A percentile compares a stretch with the other conserved stretches of the same genome.
These are phyloP conservation scores for Botrytis sinoallii DNA, from an alignment of 2,329 filamentous ascomycete species.

Conservation along the genomic window DNA sequence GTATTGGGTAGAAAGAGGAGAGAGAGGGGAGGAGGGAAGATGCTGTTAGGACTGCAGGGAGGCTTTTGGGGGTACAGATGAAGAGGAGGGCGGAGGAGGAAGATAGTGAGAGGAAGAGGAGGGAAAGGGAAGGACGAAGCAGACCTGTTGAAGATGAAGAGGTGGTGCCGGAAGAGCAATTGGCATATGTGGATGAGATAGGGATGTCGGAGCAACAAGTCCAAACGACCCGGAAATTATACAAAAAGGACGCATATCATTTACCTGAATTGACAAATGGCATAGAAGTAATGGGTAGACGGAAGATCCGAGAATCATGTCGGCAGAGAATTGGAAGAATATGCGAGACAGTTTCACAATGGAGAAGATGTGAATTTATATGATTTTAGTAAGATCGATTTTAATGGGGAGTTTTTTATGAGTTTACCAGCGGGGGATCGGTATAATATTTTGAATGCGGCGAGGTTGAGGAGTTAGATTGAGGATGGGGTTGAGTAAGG, in stretches of 20 bases:
- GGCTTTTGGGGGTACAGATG: conserved; percentile 90
- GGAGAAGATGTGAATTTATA: conserved; percentile 91
- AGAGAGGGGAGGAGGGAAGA: conserved; percentile 88
- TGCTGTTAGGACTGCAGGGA: conserved; percentile 86
- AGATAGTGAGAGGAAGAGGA: conserved; percentile 56
- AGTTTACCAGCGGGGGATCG: conserved; percentile 85
- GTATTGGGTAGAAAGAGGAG: conserved; percentile 74
- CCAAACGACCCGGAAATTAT: conserved; percentile 71
- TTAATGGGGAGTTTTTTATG: conserved; percentile 91
- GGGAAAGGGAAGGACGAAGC: conserved; percentile 42
- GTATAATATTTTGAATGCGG: conserved; percentile 97
- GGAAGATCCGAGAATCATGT: conserved; percentile 96
- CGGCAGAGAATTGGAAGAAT: conserved; percentile 86
- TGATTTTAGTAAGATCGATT: conserved; percentile 98
- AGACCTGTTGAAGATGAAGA: conserved; percentile 54
- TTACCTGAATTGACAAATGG: conserved; percentile 78
- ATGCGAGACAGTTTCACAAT: conserved; percentile 85
- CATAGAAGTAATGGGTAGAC: conserved; percentile 81
- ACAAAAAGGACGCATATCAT: conserved; percentile 92
- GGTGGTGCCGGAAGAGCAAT: conserved; percentile 62
- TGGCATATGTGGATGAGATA: conserved; percentile 90
- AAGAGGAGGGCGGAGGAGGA: conserved; percentile 87
- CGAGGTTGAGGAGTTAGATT: conserved; percentile 79
- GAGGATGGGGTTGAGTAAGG: conserved; percentile 94
- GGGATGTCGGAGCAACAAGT: conserved; percentile 77